Conservation (phyloP, 129 eudicot species). For the Saposhnikovia divaricata region DNA sequence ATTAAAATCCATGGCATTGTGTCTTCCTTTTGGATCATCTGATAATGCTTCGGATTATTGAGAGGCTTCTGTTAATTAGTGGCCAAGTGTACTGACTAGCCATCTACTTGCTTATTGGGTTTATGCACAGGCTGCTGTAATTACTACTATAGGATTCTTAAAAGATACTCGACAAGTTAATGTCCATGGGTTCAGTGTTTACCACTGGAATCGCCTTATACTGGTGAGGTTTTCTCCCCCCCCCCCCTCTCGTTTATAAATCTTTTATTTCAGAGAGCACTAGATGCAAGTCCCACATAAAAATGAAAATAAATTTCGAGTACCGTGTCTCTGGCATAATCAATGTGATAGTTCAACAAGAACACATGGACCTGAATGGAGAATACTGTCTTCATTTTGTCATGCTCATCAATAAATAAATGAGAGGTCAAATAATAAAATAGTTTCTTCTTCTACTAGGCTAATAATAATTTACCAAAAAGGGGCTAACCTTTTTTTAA, state of each 20-base stretch:
- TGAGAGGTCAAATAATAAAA: background rate
- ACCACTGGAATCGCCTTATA: slow-evolving; percentile 89
- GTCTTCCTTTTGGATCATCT: background rate
- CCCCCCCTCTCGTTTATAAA: background rate
- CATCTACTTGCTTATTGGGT: slow-evolving; percentile 9
- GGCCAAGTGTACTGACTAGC: background rate
- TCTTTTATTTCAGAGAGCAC: background rate
- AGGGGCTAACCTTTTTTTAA: background rate
- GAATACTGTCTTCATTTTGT: background rate
- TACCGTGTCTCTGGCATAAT: background rate
- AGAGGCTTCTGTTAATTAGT: background rate
- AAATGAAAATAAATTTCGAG: background rate
- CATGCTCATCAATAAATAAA: background rate
- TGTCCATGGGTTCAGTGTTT: slow-evolving; percentile 83
- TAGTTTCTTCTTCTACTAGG: background rate
- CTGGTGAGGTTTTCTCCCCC: slow-evolving; percentile 38
- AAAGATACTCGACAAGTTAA: slow-evolving; percentile 77
- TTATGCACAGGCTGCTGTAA: slow-evolving; percentile 45
- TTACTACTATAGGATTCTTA: slow-evolving; percentile 83
- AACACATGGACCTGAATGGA: background rate
- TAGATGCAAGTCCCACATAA: background rate
- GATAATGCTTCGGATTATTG: background rate
- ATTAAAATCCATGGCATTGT: background rate
- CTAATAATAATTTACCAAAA: background rate
- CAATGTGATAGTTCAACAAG: background rate